Evolutionary conservation across 805 yeast species (phyloP).

Genomic region (Zygosaccharomyces kombuchaensis): DNA sequence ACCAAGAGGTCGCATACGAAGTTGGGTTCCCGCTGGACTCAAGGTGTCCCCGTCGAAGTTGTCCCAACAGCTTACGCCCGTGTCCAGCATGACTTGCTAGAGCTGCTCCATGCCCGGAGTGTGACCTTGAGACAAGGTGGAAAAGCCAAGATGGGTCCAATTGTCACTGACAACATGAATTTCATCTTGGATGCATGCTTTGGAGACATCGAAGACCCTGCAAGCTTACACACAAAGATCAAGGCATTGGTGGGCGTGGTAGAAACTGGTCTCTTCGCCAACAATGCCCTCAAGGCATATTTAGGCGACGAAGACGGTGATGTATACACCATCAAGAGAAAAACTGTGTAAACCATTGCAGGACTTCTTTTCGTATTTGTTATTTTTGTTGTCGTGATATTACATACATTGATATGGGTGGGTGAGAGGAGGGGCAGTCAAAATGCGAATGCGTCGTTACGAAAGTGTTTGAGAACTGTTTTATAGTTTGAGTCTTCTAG

Average conservation of each 20-base stretch:
- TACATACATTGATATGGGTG: slow-evolving; percentile 1
- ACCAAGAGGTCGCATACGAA: slow-evolving; percentile 66
- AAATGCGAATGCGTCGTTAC: background rate
- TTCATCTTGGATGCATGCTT: slow-evolving; percentile 91
- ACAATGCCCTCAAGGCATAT: slow-evolving; percentile 69
- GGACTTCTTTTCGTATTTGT: background rate
- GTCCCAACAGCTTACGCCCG: slow-evolving; percentile 84
- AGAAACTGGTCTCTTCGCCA: slow-evolving; percentile 86
- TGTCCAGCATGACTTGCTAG: slow-evolving; percentile 58
- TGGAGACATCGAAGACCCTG: slow-evolving; percentile 59
- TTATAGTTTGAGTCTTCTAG: background rate
- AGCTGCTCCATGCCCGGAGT: slow-evolving; percentile 48
- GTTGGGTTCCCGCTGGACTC: slow-evolving; percentile 77
- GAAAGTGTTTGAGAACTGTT: background rate
- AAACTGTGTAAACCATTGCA: background rate
- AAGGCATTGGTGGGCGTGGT: slow-evolving; percentile 87
- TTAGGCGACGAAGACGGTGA: slow-evolving; percentile 83
- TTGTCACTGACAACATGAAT: slow-evolving; percentile 92
- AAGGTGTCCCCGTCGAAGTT: slow-evolving; percentile 94
- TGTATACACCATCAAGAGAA: slow-evolving; percentile 34
- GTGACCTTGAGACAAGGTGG: slow-evolving; percentile 76
- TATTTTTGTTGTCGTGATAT: background rate
- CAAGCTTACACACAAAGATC: slow-evolving; percentile 56
- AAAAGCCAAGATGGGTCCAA: slow-evolving; percentile 93
- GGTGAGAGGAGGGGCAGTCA: background rate